Evolutionary conservation across 108 stramenopile species (phyloP), one percentile per base, ranked within the genome.

Genomic region (Cyclotella atomus): DNA sequence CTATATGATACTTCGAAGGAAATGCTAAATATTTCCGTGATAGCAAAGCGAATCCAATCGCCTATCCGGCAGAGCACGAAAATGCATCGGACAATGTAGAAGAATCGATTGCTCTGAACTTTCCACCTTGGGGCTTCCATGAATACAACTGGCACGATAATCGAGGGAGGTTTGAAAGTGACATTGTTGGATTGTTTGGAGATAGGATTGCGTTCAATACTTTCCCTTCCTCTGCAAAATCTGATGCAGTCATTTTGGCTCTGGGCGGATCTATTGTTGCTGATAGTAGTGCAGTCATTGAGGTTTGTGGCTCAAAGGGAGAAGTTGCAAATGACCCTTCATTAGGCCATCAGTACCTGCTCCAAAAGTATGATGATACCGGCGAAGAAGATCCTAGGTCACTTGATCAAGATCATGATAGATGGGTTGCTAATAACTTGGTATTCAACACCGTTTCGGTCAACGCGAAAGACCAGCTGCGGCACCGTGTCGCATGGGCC

Each of bases 401-500:
- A 28, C 53, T 77, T n/a, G 76, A 77, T 33, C 76, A 77, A 63
- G 76, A 77, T 54, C 76, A 77, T 24, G 76, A 71, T 2, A 68
- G 64, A 30, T 65, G 65, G 76, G 44, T 28, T 32, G 24, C 61
- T 15, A 68, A 71, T 68, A 32, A 65, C 36, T 62, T 75, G 56
- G 59, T 81, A 23, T 84, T 75, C 69, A 63, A 62, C 17, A 76
- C 70, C n/a, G 53, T 81, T 0, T 55, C 70, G 5, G 15, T 77
- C 29, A 30, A 21, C 20, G 79, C 80, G 19, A 49, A 34, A 14
- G 85, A 85, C 61, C 85, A 85, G 56, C 55, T 85, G 19, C 63
- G 85, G 17, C 85, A 85, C 33, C 66, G 85, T n/a, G 78, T 85
- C 6, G 82, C 85, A 24, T 85, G 80, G 80, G 85, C 74, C 2